Evolutionary conservation across 352 stramenopile species (phyloP).

Genomic region (Phytophthora fragariae): DNA sequence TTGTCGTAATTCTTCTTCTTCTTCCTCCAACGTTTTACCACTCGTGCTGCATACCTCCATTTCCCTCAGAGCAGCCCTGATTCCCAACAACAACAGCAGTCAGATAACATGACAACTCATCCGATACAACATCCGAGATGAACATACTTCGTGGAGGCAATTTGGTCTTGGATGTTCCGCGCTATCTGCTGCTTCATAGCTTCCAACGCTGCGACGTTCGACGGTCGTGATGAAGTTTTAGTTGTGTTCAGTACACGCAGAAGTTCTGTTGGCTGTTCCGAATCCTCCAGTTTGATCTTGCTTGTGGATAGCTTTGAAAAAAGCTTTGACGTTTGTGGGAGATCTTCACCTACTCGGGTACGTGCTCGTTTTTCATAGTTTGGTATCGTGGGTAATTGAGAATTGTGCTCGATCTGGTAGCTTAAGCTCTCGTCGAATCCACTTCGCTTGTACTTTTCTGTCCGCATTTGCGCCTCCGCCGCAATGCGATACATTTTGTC

Average conservation of each 20-base stretch:
- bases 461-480: constrained; percentile 47
- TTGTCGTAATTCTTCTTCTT: constrained; percentile 39
- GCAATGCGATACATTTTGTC: constrained; percentile 53
- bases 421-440: neutral
- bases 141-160: constrained; percentile 59
- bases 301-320: constrained; percentile 21
- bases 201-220: constrained; percentile 48
- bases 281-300: neutral
- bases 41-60: constrained; percentile 40
- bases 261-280: neutral
- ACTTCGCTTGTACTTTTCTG: constrained; percentile 37
- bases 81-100: neutral
- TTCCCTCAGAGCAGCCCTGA: constrained; percentile 48
- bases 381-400: neutral
- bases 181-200: constrained; percentile 49
- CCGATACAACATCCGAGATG: neutral
- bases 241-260: neutral
- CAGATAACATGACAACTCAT: neutral
- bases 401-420: constrained; percentile 15
- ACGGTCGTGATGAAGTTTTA: constrained; percentile 4
- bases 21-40: constrained; percentile 32
- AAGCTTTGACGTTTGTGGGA: constrained; percentile 31
- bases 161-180: constrained; percentile 53
- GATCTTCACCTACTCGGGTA: neutral
- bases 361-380: neutral